Conservation (phyloP, 1,284 basidiomycete species). For the Pseudomicrostroma phylloplanum region DNA sequence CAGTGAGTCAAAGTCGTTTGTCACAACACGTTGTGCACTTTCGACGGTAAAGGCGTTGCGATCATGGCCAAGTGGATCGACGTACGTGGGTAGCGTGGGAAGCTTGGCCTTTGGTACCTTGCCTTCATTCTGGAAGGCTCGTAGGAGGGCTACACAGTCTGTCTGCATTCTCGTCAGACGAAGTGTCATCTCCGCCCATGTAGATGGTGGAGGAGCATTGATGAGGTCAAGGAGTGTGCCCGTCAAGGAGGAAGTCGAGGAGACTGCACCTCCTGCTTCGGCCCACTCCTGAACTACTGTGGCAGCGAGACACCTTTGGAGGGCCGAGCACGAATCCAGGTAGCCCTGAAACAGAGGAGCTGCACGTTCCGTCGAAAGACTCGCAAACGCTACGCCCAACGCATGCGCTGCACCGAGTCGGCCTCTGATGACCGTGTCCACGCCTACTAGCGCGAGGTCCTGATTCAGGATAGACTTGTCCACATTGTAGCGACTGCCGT, state of each 20-base stretch:
- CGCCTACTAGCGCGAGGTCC: conserved; percentile 75
- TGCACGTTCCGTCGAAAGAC: conserved; percentile 58
- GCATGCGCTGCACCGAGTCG: conserved; percentile 75
- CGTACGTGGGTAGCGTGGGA: conserved; percentile 69
- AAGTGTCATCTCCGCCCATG: conserved; percentile 87
- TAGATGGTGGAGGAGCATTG: conserved; percentile 65
- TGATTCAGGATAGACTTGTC: conserved; percentile 93
- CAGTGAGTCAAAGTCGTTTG: conserved; percentile 66
- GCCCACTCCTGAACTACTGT: conserved; percentile 93
- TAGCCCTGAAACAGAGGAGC: conserved; percentile 60
- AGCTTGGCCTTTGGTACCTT: conserved; percentile 74
- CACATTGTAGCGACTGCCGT: conserved; percentile 66
- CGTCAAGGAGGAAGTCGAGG: conserved; percentile 54
- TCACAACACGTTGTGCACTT: conserved; percentile 68
- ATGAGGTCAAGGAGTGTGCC: conserved; percentile 65
- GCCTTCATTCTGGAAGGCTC: conserved; percentile 74
- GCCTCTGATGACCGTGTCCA: conserved; percentile 74
- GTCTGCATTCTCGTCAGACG: conserved; percentile 71
- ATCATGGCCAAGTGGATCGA: conserved; percentile 63
- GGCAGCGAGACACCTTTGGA: conserved; percentile 79
- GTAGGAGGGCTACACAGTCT: conserved; percentile 74
- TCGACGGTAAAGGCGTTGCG: conserved; percentile 71
- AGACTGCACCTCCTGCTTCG: conserved; percentile 26
- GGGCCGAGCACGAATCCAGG: conserved; percentile 77
- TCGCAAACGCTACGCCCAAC: conserved; percentile 66